phyloP scores from a whole-genome alignment of 2,329 filamentous ascomycete genomes.

The Orbilia oligospora region DNA sequence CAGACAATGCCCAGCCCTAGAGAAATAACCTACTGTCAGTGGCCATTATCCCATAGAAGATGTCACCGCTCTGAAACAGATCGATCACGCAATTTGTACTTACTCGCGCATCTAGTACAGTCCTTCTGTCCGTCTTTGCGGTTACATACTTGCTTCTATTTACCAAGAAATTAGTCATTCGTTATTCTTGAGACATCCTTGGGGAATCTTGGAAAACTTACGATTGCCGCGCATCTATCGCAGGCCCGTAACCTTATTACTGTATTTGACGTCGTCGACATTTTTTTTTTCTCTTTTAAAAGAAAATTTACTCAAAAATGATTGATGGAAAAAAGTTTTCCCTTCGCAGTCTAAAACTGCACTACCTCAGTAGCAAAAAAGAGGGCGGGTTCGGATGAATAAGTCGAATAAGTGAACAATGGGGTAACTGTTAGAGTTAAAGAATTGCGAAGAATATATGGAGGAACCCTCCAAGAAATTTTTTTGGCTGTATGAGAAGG shows the following conservation, averaged over 20 bases:
- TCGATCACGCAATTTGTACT: constrained; percentile 44
- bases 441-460: constrained; percentile 29
- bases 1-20: constrained; percentile 61
- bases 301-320: constrained; percentile 30
- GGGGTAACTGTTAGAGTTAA: constrained; percentile 40
- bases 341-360: constrained; percentile 58
- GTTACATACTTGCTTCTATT: constrained; percentile 62
- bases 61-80: constrained; percentile 25
- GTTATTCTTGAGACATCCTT: constrained; percentile 33
- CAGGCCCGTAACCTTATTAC: constrained; percentile 61
- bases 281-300: too few relatives aligned
- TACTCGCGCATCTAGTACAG: constrained; percentile 61
- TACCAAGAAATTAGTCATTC: constrained; percentile 37
- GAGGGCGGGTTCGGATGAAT: constrained; percentile 56
- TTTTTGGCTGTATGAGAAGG: constrained; percentile 31
- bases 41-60: neutral
- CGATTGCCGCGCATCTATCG: constrained; percentile 61
- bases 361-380: constrained; percentile 34
- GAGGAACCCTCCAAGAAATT: constrained; percentile 40
- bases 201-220: constrained; percentile 32
- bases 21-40: constrained; percentile 18
- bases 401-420: constrained; percentile 50
- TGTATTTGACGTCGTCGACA: constrained; percentile 48
- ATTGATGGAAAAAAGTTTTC: constrained; percentile 55
- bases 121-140: constrained; percentile 59